Conservation (phyloP, 2,329 filamentous ascomycete genomes). For the Sclerotinia subarctica region DNA sequence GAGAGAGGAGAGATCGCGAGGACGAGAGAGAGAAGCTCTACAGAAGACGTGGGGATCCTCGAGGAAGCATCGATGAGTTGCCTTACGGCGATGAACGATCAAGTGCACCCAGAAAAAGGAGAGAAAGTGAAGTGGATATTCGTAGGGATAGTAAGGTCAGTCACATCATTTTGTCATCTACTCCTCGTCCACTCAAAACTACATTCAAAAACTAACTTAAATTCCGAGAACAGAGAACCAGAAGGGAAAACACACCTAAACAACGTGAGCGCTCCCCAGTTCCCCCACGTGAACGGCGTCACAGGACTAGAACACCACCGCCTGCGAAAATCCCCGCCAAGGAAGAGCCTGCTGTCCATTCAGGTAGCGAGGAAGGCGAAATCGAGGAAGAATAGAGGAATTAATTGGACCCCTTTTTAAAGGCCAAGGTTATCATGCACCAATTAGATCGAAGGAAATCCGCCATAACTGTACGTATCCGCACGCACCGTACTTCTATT, state of each 20-base stretch:
- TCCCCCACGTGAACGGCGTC: conserved; percentile 52
- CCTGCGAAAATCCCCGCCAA: conserved; percentile 37
- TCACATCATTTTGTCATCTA: not conserved
- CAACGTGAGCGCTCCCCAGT: conserved; percentile 56
- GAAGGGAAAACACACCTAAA: conserved; percentile 51
- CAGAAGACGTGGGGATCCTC: conserved; percentile 72
- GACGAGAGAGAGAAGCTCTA: conserved; percentile 87
- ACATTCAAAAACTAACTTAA: conserved; percentile 20
- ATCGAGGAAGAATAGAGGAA: conserved; percentile 72
- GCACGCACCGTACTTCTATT: conserved; percentile 30
- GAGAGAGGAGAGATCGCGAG: conserved; percentile 82
- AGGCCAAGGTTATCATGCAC: not conserved
- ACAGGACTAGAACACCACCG: conserved; percentile 56
- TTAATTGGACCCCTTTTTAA: conserved; percentile 9
- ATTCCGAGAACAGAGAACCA: conserved; percentile 47
- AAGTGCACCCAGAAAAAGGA: conserved; percentile 65
- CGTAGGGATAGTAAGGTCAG: conserved; percentile 58
- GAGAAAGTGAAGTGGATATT: conserved; percentile 72
- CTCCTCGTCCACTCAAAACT: not conserved
- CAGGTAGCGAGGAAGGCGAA: conserved; percentile 95
- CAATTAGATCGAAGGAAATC: conserved; percentile 7
- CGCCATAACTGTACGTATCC: conserved; percentile 40
- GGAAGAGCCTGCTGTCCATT: conserved; percentile 49
- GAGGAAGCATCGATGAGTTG: conserved; percentile 78
- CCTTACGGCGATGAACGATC: conserved; percentile 80